Evolutionary conservation across 805 yeast species (phyloP), one percentile per base, ranked within the genome.

Genomic region (Candida ipomoeae): DNA sequence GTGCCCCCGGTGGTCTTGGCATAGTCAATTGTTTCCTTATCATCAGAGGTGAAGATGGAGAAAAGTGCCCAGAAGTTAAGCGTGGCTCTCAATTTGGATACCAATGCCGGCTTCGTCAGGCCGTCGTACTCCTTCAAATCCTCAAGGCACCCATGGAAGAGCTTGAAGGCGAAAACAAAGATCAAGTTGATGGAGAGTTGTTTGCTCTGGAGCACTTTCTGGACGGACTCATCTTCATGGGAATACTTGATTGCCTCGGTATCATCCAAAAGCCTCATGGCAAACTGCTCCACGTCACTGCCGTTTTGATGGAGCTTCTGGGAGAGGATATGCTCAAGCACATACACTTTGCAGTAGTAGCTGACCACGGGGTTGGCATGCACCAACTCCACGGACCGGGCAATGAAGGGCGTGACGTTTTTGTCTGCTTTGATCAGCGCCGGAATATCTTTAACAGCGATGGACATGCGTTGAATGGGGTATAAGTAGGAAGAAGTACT

Each of bases 311-410:
- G 96, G 18, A 84, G 69, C 49, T 81, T 78, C 40, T 77, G 66
- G 35, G 74, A 74, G 18, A 92, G 69, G 3, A 92, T 83, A 58
- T 80, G 73, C 64, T 91, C 92, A 2, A 87, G 84, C 0, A 90
- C 87, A 61, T 85, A 84, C 45, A 60, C 55, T 64, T 74, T 76
- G 66, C 94, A 86, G 65, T 79, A 87, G 66, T 88, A 89, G 5
- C 92, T 73, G 29, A 89, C 78, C 10, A 84, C 68, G 0, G 95
- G 90, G 54, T 87, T 85, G 8, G 74, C 76, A 0, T 58, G 52
- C 17, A 68, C 73, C 38, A 88, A 60, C 57, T 89, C 96, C 8
- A 63, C 65, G 18, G 89, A 73, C 6, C 91, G 74, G 6, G 71
- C 66, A 15, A 83, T 65, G 55, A 64, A 82, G 0, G 83, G 78